Percentiles rank a stretch among this genome's conserved stretches.
Evolutionary conservation across 805 yeast species (phyloP).

Genomic region (Myxozyma kluyveri): DNA sequence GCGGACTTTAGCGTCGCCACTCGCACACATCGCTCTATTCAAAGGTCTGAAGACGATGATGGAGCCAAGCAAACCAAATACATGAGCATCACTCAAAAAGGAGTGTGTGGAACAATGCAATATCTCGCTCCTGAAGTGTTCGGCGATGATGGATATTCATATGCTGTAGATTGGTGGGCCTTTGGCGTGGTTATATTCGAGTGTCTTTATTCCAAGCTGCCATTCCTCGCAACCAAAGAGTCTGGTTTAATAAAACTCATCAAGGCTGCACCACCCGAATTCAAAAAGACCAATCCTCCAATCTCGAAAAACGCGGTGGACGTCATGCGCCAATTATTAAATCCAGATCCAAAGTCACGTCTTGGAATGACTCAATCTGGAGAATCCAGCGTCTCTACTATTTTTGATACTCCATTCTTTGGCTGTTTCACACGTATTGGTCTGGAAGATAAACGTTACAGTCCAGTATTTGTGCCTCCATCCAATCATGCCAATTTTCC

Average conservation of each 20-base stretch:
- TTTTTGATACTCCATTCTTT: conserved; percentile 75
- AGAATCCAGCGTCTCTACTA: conserved; percentile 62
- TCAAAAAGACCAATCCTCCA: conserved; percentile 39
- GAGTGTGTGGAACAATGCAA: conserved; percentile 33
- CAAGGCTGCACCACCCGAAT: conserved; percentile 6
- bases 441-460: conserved; percentile 13
- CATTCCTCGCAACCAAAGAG: conserved; percentile 29
- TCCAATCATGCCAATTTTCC: conserved; percentile 12
- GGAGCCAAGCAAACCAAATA: background rate
- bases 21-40: background rate
- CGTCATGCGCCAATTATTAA: conserved; percentile 60
- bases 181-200: conserved; percentile 39
- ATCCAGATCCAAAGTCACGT: conserved; percentile 60
- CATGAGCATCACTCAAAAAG: conserved; percentile 11
- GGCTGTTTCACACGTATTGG: conserved; percentile 37
- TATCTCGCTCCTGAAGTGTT: conserved; percentile 38
- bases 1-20: conserved; percentile 51
- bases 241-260: conserved; percentile 12
- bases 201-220: conserved; percentile 34
- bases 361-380: conserved; percentile 52
- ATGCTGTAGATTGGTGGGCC: conserved; percentile 39
- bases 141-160: conserved; percentile 29
- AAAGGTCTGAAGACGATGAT: background rate
- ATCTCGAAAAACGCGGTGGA: conserved; percentile 68
- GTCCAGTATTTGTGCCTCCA: conserved; percentile 23